Evolutionary conservation across 139 green algal genomes (phyloP).

Genomic region (Coccomyxa sp.): DNA sequence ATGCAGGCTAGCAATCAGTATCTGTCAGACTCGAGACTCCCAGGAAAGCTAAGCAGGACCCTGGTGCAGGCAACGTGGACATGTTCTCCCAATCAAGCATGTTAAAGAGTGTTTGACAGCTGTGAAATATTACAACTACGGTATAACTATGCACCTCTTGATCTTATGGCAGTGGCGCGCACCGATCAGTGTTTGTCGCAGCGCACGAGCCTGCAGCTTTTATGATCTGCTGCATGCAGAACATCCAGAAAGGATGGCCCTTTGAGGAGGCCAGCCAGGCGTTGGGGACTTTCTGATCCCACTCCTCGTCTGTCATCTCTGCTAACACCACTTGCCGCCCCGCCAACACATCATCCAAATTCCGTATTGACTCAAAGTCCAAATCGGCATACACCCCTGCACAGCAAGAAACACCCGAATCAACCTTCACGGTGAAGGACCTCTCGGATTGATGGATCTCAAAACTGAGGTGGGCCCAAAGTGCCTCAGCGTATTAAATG

Average conservation of each 20-base stretch:
- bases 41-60: too few relatives aligned
- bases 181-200: background rate
- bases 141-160: too few relatives aligned
- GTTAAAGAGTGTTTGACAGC: too few relatives aligned
- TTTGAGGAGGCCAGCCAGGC: constrained; percentile 29
- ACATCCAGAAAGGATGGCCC: constrained; percentile 25
- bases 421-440: background rate
- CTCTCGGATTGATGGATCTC: background rate
- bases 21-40: too few relatives aligned
- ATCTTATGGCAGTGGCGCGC: background rate
- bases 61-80: too few relatives aligned
- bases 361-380: constrained; percentile 22
- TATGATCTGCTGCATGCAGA: constrained; percentile 10
- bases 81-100: too few relatives aligned
- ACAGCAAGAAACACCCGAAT: background rate
- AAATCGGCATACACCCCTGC: constrained; percentile 31
- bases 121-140: too few relatives aligned
- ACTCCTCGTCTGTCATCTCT: constrained; percentile 20
- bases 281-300: constrained; percentile 33
- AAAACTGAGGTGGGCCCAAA: too few relatives aligned
- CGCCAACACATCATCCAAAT: constrained; percentile 15
- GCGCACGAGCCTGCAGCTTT: background rate
- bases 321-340: constrained; percentile 16
- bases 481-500: too few relatives aligned
- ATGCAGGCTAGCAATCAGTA: too few relatives aligned